Conservation (phyloP, 2,329 filamentous ascomycete genomes). For the Diplocarpon mali region DNA sequence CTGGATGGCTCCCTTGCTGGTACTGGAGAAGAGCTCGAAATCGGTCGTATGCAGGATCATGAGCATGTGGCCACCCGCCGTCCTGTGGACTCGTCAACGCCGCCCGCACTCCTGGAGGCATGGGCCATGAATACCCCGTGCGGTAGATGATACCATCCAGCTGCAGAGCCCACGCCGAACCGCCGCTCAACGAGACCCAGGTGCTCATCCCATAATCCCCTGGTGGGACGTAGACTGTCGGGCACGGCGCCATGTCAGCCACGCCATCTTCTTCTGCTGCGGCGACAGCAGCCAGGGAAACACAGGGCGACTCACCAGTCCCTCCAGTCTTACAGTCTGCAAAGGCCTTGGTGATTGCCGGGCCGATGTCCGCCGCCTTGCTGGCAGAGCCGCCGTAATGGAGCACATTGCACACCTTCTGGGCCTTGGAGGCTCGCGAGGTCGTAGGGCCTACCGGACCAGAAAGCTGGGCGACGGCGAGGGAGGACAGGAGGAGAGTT, state of each 20-base stretch:
- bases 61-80: conserved; percentile 13
- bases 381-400: conserved; percentile 26
- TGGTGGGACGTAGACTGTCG: conserved; percentile 13
- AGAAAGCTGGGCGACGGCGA: no score
- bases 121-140: neutral
- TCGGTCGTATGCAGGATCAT: conserved; percentile 19
- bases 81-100: neutral
- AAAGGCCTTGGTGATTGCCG: conserved; percentile 25
- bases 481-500: no score
- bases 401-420: conserved; percentile 26
- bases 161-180: conserved; percentile 29
- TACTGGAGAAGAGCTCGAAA: conserved; percentile 29
- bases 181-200: conserved; percentile 18
- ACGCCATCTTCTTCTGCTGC: no score
- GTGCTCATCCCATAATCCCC: conserved; percentile 12
- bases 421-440: conserved; percentile 19
- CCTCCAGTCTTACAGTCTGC: conserved; percentile 21
- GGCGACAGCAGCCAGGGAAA: no score
- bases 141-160: conserved; percentile 25
- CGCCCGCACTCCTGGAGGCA: no score
- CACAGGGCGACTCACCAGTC: neutral
- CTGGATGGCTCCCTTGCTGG: conserved; percentile 27
- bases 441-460: conserved; percentile 24
- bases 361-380: conserved; percentile 26
- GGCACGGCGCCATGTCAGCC: no score